Percentiles rank a stretch among this genome's conserved stretches.
Evolutionary conservation across 208 protist species (phyloP).

Genomic region (Wallacemonas rigidus): DNA sequence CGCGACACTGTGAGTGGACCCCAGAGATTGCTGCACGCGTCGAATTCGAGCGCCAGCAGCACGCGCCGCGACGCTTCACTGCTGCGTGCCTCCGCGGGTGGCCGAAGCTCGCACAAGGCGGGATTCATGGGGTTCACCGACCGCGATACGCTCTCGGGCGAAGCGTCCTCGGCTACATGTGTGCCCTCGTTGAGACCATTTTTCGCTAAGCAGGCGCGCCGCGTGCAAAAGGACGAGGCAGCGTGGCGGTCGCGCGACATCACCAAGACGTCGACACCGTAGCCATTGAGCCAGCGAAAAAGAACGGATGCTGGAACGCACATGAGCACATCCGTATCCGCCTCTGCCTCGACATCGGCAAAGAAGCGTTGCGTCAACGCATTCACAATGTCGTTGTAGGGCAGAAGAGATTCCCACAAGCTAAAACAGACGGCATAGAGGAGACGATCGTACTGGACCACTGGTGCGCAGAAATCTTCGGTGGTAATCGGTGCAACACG

Average conservation of each 20-base stretch:
- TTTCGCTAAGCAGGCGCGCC: conserved; percentile 26
- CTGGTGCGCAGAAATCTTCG: conserved; percentile 38
- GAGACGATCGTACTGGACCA: conserved; percentile 53
- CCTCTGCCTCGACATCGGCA: conserved; percentile 10
- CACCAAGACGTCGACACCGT: conserved; percentile 52
- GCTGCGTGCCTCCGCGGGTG: neutral
- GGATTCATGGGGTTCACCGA: neutral
- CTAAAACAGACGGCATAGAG: conserved; percentile 54
- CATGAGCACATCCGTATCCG: neutral
- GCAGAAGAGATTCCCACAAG: conserved; percentile 54
- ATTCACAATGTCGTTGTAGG: conserved; percentile 57
- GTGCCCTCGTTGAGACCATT: conserved; percentile 15
- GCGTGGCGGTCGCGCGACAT: conserved; percentile 33
- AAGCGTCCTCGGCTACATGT: neutral
- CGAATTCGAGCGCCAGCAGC: conserved; percentile 57
- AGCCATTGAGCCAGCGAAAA: conserved; percentile 40
- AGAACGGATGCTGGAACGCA: conserved; percentile 22
- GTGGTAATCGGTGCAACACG: conserved; percentile 22
- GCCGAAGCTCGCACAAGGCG: neutral
- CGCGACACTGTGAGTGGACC: conserved; percentile 38
- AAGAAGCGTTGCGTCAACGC: conserved; percentile 36
- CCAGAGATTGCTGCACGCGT: conserved; percentile 43
- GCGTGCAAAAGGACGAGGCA: conserved; percentile 47
- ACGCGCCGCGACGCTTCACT: conserved; percentile 25
- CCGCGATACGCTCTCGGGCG: too few relatives aligned